These are phyloP conservation scores for Stromatinia cepivora DNA, from an alignment of 2,329 filamentous ascomycete genomes.

Conservation along the genomic window DNA sequence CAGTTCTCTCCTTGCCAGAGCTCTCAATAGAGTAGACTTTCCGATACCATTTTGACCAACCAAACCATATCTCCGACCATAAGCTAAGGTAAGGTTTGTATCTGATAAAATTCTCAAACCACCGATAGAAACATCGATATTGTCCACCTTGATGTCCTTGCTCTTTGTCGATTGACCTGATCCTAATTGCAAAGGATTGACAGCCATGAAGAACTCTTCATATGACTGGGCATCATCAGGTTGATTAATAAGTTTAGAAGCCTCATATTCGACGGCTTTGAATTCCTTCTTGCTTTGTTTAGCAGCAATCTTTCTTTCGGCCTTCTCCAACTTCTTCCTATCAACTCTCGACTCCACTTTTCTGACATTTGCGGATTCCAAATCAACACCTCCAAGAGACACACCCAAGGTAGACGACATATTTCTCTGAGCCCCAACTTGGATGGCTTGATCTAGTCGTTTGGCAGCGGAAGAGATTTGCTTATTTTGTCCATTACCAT, in stretches of 20 bases:
- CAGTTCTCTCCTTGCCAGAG: slow-evolving; percentile 88
- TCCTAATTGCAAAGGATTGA: slow-evolving; percentile 92
- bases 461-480: slow-evolving; percentile 75
- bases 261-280: slow-evolving; percentile 98
- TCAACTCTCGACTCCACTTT: slow-evolving; percentile 98
- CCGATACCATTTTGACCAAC: slow-evolving; percentile 99
- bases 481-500: slow-evolving; percentile 65
- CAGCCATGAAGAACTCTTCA: slow-evolving; percentile 99
- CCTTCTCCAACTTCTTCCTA: slow-evolving; percentile 98
- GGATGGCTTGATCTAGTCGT: slow-evolving; percentile 89
- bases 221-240: slow-evolving; percentile 85
- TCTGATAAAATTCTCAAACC: slow-evolving; percentile 87
- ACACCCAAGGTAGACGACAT: slow-evolving; percentile 95
- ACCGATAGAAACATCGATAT: slow-evolving; percentile 90
- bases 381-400: slow-evolving; percentile 78
- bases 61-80: slow-evolving; percentile 91
- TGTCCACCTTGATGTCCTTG: slow-evolving; percentile 98
- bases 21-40: slow-evolving; percentile 91
- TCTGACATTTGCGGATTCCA: slow-evolving; percentile 87
- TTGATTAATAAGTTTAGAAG: slow-evolving; percentile 82
- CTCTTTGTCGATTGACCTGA: slow-evolving; percentile 74
- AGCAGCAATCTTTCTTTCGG: slow-evolving; percentile 92
- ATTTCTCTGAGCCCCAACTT: slow-evolving; percentile 90
- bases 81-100: slow-evolving; percentile 85
- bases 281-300: slow-evolving; percentile 98